Conservation (phyloP, 2,329 filamentous ascomycete species). For the Epichloe sp. region DNA sequence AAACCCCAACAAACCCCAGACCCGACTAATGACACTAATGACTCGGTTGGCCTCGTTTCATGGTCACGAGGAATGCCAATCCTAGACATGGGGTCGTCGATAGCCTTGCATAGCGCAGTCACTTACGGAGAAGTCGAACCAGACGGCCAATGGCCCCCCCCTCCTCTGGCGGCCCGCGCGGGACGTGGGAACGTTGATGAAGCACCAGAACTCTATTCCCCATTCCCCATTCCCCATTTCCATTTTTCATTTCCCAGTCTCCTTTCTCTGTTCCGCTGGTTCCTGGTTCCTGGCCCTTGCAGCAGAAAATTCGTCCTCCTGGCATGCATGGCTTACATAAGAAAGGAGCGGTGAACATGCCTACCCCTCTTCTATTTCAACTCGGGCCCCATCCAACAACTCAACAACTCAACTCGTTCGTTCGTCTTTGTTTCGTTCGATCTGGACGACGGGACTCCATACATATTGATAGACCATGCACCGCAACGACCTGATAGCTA, state of each 20-base stretch:
- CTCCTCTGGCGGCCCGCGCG: neutral
- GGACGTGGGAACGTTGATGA: neutral
- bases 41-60: neutral
- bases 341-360: too few relatives aligned
- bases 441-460: too few relatives aligned
- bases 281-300: neutral
- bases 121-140: neutral
- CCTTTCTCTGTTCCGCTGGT: neutral
- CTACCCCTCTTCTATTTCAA: too few relatives aligned
- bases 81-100: neutral
- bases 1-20: too few relatives aligned
- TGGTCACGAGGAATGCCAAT: neutral
- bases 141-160: neutral
- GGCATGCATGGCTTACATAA: neutral
- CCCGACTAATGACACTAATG: neutral
- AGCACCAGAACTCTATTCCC: too few relatives aligned
- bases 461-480: too few relatives aligned
- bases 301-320: neutral
- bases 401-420: too few relatives aligned
- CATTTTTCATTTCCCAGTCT: neutral
- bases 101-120: neutral
- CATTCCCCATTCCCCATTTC: too few relatives aligned
- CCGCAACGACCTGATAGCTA: too few relatives aligned
- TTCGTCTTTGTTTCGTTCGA: too few relatives aligned
- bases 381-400: too few relatives aligned